phyloP scores from a whole-genome alignment of 306 rosid genomes.

The Cucumis cinereus region DNA sequence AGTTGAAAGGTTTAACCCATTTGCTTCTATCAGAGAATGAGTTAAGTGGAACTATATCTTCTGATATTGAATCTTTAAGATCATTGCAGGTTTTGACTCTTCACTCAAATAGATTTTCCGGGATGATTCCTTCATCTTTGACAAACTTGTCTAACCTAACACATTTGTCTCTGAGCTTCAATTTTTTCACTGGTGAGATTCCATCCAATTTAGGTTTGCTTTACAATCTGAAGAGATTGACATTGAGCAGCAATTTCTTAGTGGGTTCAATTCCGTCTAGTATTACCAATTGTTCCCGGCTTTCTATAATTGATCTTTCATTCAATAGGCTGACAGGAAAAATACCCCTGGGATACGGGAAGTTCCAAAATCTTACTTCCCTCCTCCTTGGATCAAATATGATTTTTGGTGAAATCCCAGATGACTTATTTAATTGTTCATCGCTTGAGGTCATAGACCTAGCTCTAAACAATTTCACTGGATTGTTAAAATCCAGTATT shows the following conservation, averaged over 20 bases:
- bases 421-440: slow-evolving; percentile 62
- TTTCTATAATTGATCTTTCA: slow-evolving; percentile 31
- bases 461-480: slow-evolving; percentile 33
- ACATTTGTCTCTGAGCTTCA: slow-evolving; percentile 39
- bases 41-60: slow-evolving; percentile 49
- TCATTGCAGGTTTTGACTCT: slow-evolving; percentile 50
- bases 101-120: slow-evolving; percentile 49
- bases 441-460: slow-evolving; percentile 41
- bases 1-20: slow-evolving; percentile 38
- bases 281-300: slow-evolving; percentile 52
- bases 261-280: slow-evolving; percentile 57
- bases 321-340: slow-evolving; percentile 39
- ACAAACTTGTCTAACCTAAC: slow-evolving; percentile 56
- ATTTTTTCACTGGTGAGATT: slow-evolving; percentile 61
- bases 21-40: slow-evolving; percentile 52
- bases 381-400: slow-evolving; percentile 32
- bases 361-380: slow-evolving; percentile 51
- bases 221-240: slow-evolving; percentile 43
- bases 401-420: slow-evolving; percentile 67
- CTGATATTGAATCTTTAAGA: slow-evolving; percentile 51
- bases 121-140: slow-evolving; percentile 53
- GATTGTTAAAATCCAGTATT: slow-evolving; percentile 44
- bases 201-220: slow-evolving; percentile 58
- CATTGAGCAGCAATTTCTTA: slow-evolving; percentile 22
- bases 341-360: slow-evolving; percentile 52